Evolutionary conservation across 2,329 filamentous ascomycete species (phyloP).

Genomic region (Penicillium frequentans): DNA sequence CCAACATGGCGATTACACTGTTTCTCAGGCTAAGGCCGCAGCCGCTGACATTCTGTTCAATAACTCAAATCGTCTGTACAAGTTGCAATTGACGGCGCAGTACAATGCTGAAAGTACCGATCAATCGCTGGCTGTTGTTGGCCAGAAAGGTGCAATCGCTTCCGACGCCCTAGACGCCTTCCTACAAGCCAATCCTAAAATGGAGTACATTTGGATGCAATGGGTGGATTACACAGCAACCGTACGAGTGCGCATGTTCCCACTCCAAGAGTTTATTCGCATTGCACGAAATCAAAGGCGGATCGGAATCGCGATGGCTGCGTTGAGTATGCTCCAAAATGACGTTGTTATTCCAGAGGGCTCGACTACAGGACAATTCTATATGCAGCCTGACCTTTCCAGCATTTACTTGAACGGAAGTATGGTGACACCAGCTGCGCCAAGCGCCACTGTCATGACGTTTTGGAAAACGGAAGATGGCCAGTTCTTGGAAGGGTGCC

Average conservation of each 20-base stretch:
- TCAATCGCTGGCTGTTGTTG: not conserved
- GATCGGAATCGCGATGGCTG: constrained; percentile 64
- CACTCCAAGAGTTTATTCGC: constrained; percentile 57
- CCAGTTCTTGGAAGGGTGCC: constrained; percentile 58
- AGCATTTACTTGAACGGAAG: constrained; percentile 62
- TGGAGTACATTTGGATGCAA: constrained; percentile 70
- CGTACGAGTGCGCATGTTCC: constrained; percentile 65
- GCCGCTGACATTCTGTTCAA: constrained; percentile 70
- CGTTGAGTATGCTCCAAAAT: constrained; percentile 67
- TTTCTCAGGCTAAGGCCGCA: constrained; percentile 62
- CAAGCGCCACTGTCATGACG: constrained; percentile 65
- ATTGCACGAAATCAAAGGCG: constrained; percentile 48
- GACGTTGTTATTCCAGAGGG: constrained; percentile 58
- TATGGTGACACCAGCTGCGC: constrained; percentile 41
- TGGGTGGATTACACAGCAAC: constrained; percentile 79
- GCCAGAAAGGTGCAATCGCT: not conserved
- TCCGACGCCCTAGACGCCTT: constrained; percentile 47
- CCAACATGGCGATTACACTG: constrained; percentile 60
- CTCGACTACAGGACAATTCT: constrained; percentile 64
- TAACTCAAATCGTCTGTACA: constrained; percentile 75
- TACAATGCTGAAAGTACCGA: constrained; percentile 14
- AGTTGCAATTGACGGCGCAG: constrained; percentile 49
- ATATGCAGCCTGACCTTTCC: constrained; percentile 64
- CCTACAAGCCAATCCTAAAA: constrained; percentile 49
- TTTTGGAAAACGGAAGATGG: constrained; percentile 63